Evolutionary conservation across 306 rosid species (phyloP).

Genomic region (Alnus rubra): DNA sequence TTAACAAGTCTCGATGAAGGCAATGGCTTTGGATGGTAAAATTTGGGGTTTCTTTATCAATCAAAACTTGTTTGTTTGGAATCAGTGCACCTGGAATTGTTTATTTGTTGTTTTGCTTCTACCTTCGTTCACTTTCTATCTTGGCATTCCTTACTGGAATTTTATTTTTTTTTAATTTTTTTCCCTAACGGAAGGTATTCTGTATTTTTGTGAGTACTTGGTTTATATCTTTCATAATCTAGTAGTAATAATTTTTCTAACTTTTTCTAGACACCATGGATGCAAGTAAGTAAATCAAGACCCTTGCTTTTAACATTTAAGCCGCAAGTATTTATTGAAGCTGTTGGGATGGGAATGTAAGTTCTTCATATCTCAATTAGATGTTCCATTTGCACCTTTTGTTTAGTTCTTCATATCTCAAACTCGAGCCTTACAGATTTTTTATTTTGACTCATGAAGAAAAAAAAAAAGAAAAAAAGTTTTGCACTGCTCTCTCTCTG

Average conservation of each 20-base stretch:
- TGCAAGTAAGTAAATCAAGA: slow-evolving; percentile 10
- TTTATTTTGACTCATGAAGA: neutral
- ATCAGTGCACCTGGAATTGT: neutral
- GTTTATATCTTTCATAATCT: neutral
- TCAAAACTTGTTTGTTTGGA: neutral
- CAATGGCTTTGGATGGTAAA: neutral
- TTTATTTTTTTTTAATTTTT: no score
- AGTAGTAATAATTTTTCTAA: neutral
- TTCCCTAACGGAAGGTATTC: no score
- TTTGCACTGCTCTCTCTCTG: neutral
- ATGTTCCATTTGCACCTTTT: no score
- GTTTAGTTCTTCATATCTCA: neutral
- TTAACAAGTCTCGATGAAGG: neutral
- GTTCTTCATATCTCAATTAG: neutral
- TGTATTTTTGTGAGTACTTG: neutral
- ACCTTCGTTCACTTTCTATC: no score
- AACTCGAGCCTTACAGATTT: no score
- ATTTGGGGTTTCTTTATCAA: neutral
- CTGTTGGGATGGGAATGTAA: slow-evolving; percentile 9
- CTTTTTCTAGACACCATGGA: slow-evolving; percentile 13
- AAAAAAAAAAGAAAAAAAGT: neutral
- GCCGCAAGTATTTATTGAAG: slow-evolving; percentile 4
- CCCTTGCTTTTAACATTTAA: slow-evolving; percentile 1
- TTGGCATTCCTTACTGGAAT: no score
- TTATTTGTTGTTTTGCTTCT: no score